These are phyloP conservation scores for Wallacemonas sp. DNA, from an alignment of 208 protist genomes.

Conservation along the genomic window DNA sequence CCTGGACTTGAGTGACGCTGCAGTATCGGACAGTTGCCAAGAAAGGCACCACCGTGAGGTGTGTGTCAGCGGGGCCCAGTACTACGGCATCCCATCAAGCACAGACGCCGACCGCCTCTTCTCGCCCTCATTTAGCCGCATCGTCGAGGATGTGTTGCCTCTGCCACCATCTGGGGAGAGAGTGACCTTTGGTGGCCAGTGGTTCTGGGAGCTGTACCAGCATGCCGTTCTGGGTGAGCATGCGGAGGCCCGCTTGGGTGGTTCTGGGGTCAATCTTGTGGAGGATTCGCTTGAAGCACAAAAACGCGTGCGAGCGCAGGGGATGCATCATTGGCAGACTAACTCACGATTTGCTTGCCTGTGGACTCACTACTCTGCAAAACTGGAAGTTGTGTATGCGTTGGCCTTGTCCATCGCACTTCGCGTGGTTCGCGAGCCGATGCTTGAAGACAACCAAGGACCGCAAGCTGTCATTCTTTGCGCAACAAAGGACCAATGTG, in stretches of 20 bases:
- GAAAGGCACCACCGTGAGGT: background rate
- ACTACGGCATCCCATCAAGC: slow-evolving; percentile 5
- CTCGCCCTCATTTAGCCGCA: slow-evolving; percentile 4
- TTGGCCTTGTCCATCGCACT: slow-evolving; percentile 57
- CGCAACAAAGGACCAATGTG: slow-evolving; percentile 75
- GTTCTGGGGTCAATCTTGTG: slow-evolving; percentile 51
- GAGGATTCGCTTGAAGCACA: slow-evolving; percentile 65
- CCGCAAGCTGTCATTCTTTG: slow-evolving; percentile 72
- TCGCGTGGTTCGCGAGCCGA: slow-evolving; percentile 58
- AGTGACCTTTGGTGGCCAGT: slow-evolving; percentile 45
- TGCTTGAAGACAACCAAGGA: slow-evolving; percentile 58
- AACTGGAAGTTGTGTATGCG: slow-evolving; percentile 67
- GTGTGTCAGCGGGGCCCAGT: slow-evolving; percentile 1
- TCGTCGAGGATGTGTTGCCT: background rate
- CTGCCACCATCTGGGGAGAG: background rate
- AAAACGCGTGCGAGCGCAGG: slow-evolving; percentile 29
- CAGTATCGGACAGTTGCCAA: too few species aligned
- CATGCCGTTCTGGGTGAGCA: slow-evolving; percentile 64
- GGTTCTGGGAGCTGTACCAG: slow-evolving; percentile 80
- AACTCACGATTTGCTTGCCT: background rate
- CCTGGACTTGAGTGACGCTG: too few species aligned
- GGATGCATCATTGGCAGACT: background rate
- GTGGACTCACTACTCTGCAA: slow-evolving; percentile 37
- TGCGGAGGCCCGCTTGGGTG: slow-evolving; percentile 46
- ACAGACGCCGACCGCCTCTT: slow-evolving; percentile 4